Conservation (phyloP, 2,329 filamentous ascomycete genomes). For the Penicillium rolfsii region DNA sequence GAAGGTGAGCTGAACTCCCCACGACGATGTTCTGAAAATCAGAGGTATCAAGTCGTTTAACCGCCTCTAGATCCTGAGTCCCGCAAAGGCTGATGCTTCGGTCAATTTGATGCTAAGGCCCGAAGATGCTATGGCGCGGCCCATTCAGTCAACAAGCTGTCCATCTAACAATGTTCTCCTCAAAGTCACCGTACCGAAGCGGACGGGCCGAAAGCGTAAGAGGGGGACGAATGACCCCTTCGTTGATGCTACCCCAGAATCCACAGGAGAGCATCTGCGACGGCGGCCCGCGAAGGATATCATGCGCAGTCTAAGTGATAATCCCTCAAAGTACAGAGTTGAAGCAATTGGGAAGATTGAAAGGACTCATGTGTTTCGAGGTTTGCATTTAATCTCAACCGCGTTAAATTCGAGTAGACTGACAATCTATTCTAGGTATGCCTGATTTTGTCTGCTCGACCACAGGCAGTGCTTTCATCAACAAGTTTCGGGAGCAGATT, state of each 20-base stretch:
- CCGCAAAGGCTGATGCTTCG: conserved; percentile 51
- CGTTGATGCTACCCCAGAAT: conserved; percentile 48
- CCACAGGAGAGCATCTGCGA: conserved; percentile 22
- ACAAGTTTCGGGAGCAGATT: conserved; percentile 70
- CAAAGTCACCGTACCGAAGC: conserved; percentile 81
- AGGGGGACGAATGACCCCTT: conserved; percentile 72
- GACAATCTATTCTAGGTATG: conserved; percentile 53
- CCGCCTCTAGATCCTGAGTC: conserved; percentile 49
- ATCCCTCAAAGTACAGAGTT: conserved; percentile 66
- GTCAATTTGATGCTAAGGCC: conserved; percentile 76
- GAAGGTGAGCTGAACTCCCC: conserved; percentile 41
- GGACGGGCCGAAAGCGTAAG: conserved; percentile 85
- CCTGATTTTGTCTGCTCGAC: conserved; percentile 86
- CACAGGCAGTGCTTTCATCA: conserved; percentile 68
- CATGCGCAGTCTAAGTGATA: conserved; percentile 66
- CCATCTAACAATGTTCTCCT: conserved; percentile 81
- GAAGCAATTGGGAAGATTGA: conserved; percentile 73
- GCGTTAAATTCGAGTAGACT: background rate
- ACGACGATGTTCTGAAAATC: background rate
- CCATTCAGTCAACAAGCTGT: conserved; percentile 74
- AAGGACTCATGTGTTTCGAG: conserved; percentile 84
- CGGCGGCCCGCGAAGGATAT: conserved; percentile 33
- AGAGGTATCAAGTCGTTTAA: conserved; percentile 11
- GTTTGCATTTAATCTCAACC: conserved; percentile 41
- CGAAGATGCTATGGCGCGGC: conserved; percentile 76